Conservation (phyloP, 2,329 filamentous ascomycete genomes). For the Ophiostoma piceae region DNA sequence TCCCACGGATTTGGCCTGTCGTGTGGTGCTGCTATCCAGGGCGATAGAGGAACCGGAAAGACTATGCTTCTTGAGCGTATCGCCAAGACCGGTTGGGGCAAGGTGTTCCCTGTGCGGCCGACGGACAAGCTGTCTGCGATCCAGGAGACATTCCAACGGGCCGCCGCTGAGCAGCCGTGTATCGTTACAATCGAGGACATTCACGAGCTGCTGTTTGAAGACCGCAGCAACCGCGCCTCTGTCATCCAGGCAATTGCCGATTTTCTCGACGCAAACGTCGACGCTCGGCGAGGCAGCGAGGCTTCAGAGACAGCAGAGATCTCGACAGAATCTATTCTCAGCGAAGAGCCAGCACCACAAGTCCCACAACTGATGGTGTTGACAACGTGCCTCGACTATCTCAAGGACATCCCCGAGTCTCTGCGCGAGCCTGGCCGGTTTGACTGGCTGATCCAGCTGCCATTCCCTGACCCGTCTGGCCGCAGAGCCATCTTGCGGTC, state of each 20-base stretch:
- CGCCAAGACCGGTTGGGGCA: slow-evolving; percentile 63
- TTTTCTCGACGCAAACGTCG: slow-evolving; percentile 46
- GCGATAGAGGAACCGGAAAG: slow-evolving; percentile 81
- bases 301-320: neutral
- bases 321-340: neutral
- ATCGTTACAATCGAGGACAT: slow-evolving; percentile 75
- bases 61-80: slow-evolving; percentile 66
- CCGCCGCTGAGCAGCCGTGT: slow-evolving; percentile 63
- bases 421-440: slow-evolving; percentile 64
- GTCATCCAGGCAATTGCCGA: slow-evolving; percentile 49
- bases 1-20: slow-evolving; percentile 31
- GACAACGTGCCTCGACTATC: slow-evolving; percentile 65
- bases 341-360: neutral
- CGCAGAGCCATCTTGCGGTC: slow-evolving; percentile 69
- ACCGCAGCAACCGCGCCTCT: slow-evolving; percentile 45
- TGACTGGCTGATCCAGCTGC: slow-evolving; percentile 62
- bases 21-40: slow-evolving; percentile 68
- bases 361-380: slow-evolving; percentile 62
- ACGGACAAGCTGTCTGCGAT: slow-evolving; percentile 56
- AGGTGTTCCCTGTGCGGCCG: slow-evolving; percentile 56
- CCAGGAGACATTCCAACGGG: slow-evolving; percentile 63
- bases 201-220: slow-evolving; percentile 62
- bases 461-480: slow-evolving; percentile 66
- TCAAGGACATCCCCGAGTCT: slow-evolving; percentile 64
- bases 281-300: neutral